Evolutionary conservation across 352 stramenopile species (phyloP), one percentile per base, ranked within the genome.

Genomic region (Peronospora destructor): DNA sequence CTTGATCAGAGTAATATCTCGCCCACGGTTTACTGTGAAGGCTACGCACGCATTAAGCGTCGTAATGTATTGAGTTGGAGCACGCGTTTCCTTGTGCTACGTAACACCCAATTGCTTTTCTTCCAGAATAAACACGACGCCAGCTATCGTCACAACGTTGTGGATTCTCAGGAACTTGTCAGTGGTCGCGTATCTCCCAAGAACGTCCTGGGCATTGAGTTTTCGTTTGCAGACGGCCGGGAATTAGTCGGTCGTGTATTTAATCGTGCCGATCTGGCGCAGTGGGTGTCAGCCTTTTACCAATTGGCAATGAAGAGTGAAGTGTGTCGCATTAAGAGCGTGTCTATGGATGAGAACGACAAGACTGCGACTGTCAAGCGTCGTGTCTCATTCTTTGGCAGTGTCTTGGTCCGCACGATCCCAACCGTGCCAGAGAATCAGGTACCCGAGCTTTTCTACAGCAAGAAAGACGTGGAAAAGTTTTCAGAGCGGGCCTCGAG

Each of bases 281-380:
- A 68, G 21, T 87, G 75, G 75, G 61, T 84, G 53, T 83, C 75
- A 25, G 75, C 75, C 12, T 84, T 84, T 49, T 71, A 87, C 32
- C 72, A 76, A 1, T 56, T 87, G 32, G 64, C 65, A 13, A 49
- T 84, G 36, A 68, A 61, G 48, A 64, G 54, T 16, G 75, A 80
- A 4, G 59, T 59, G 36, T 62, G 66, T 7, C 60, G 49, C 19
- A 50, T 54, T 21, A 59, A 64, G 45, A 71, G 33, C 19, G 49
- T 49, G 3, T 63, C 59, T 8, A 60, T 66, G 36, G 53, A 69
- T n/a, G 54, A 56, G 41, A 53, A 56, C 25, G 66, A 65, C 37
- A 53, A 49, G 41, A 41, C 41, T 8, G 63, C 51, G 12, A 64
- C 46, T 14, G 60, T 56, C 41, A 55, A 57, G 47, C 70, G 75